Evolutionary conservation across 176 grass and related monocot genomes (phyloP).

Genomic region (Canna indica): DNA sequence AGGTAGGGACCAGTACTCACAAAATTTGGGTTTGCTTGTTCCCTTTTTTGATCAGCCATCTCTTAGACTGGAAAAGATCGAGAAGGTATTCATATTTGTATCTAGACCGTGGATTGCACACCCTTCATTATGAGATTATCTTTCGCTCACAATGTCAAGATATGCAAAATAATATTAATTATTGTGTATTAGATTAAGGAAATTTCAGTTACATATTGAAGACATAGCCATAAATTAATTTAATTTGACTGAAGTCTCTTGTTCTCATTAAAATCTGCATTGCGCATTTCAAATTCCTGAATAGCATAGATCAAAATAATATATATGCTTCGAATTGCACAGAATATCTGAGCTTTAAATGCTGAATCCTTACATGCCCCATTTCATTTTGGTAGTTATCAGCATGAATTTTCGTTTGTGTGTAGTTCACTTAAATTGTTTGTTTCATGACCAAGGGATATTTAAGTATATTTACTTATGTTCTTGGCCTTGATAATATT

Average conservation of each 20-base stretch:
- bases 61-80: slow-evolving; percentile 54
- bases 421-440: not conserved
- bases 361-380: not conserved
- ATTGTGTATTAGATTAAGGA: not conserved
- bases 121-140: not conserved
- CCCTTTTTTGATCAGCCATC: slow-evolving; percentile 74
- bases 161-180: not conserved
- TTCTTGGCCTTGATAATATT: not conserved
- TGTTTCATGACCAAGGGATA: not conserved
- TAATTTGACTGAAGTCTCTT: not conserved
- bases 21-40: slow-evolving; percentile 64
- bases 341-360: not conserved
- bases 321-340: not conserved
- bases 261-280: not conserved
- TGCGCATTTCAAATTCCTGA: too few relatives aligned
- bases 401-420: not conserved
- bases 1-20: slow-evolving; percentile 58
- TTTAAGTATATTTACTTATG: not conserved
- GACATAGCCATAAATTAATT: too few relatives aligned
- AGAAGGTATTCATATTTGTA: slow-evolving; percentile 28
- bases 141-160: not conserved
- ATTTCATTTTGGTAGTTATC: too few relatives aligned
- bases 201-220: too few relatives aligned
- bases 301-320: not conserved
- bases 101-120: not conserved